Evolutionary conservation across 1,284 basidiomycete species (phyloP).

Genomic region (Rhodotorula sp.): DNA sequence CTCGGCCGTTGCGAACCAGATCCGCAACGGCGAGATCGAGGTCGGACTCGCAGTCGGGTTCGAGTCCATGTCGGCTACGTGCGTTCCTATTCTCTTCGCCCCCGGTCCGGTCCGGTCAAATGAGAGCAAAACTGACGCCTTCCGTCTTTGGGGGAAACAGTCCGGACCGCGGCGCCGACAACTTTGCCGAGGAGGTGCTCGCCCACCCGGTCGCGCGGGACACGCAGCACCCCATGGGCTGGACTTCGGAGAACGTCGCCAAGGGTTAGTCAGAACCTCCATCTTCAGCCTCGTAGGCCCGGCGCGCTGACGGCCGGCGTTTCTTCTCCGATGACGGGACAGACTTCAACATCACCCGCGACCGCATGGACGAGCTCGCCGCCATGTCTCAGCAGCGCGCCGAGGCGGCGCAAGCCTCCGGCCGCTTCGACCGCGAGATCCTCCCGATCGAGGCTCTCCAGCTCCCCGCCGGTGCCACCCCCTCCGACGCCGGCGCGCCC

Average conservation of each 20-base stretch:
- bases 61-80: constrained; percentile 66
- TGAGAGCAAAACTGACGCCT: too few relatives aligned
- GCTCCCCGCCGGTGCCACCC: constrained; percentile 18
- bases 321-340: neutral
- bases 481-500: constrained; percentile 14
- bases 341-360: constrained; percentile 73
- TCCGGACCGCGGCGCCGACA: constrained; percentile 55
- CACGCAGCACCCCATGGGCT: constrained; percentile 72
- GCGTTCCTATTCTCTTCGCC: constrained; percentile 8
- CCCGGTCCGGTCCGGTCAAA: too few relatives aligned
- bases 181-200: constrained; percentile 61
- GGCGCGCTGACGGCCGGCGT: neutral
- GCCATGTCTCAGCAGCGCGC: constrained; percentile 75
- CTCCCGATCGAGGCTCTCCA: constrained; percentile 61
- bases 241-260: constrained; percentile 62
- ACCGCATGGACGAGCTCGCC: constrained; percentile 80
- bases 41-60: constrained; percentile 79
- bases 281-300: too few relatives aligned
- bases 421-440: constrained; percentile 73
- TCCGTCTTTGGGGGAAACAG: neutral
- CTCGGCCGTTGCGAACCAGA: constrained; percentile 70
- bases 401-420: constrained; percentile 60
- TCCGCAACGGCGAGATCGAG: constrained; percentile 75
- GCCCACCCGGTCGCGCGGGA: constrained; percentile 59
- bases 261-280: constrained; percentile 54